Percentiles rank a stretch among this genome's conserved stretches.
Conservation (phyloP, 179 eudicot genomes). For the Silene vulgaris region DNA sequence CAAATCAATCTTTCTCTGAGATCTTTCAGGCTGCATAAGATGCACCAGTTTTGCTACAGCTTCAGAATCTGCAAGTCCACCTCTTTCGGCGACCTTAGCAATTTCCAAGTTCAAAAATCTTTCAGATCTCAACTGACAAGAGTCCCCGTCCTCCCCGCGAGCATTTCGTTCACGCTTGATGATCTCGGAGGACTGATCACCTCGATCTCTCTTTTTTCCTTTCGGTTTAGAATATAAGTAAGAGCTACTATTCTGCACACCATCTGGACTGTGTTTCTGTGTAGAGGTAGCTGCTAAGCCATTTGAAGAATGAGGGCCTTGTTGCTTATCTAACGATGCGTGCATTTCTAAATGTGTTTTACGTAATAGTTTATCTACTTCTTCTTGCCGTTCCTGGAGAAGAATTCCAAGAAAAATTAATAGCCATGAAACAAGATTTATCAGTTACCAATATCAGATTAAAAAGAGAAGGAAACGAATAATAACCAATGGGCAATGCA, state of each 20-base stretch:
- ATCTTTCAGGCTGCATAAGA: slow-evolving; percentile 38
- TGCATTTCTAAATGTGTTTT: slow-evolving; percentile 36
- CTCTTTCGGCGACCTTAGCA: slow-evolving; percentile 34
- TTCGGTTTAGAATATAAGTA: slow-evolving; percentile 30
- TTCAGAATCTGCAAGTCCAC: slow-evolving; percentile 37
- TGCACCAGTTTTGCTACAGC: slow-evolving; percentile 37
- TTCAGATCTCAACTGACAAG: slow-evolving; percentile 29
- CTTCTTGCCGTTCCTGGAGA: slow-evolving; percentile 37
- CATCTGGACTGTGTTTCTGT: slow-evolving; percentile 41
- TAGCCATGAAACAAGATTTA: not conserved
- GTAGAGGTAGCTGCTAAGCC: slow-evolving; percentile 37
- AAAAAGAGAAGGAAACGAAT: not conserved
- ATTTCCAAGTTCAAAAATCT: slow-evolving; percentile 31
- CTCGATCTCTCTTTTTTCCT: slow-evolving; percentile 38
- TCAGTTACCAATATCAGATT: not conserved
- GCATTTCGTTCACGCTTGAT: slow-evolving; percentile 31
- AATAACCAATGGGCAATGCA: not conserved
- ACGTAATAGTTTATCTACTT: slow-evolving; percentile 32
- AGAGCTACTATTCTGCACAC: slow-evolving; percentile 33
- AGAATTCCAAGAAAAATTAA: slow-evolving; percentile 4
- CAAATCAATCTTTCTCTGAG: slow-evolving; percentile 37
- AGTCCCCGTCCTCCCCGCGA: slow-evolving; percentile 30
- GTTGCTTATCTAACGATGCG: slow-evolving; percentile 31
- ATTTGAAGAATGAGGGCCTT: slow-evolving; percentile 34
- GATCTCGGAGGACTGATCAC: slow-evolving; percentile 30